Conservation (phyloP, 371 early-diverging fungal species). For the Syncephalastrum contaminatum region DNA sequence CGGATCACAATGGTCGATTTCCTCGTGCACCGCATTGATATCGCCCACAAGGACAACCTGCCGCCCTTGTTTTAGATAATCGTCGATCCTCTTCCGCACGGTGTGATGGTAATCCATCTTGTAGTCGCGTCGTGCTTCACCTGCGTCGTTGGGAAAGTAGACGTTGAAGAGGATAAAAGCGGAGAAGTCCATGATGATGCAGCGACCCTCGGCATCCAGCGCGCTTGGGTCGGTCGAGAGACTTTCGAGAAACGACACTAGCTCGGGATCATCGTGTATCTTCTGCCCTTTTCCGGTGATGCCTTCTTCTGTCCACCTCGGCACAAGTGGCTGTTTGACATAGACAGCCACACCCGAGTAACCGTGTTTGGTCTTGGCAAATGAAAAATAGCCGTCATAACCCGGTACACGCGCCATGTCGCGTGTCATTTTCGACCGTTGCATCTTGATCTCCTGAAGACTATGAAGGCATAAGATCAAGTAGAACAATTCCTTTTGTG, state of each 20-base stretch:
- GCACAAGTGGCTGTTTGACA: conserved; percentile 49
- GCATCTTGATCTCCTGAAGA: conserved; percentile 81
- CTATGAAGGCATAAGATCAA: conserved; percentile 14
- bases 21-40: conserved; percentile 74
- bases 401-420: conserved; percentile 71
- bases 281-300: conserved; percentile 48
- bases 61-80: conserved; percentile 51
- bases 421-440: conserved; percentile 53
- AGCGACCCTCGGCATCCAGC: conserved; percentile 79
- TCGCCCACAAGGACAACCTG: conserved; percentile 80
- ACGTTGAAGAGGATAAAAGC: conserved; percentile 80
- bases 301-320: conserved; percentile 64
- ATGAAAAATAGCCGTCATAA: conserved; percentile 75
- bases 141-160: conserved; percentile 75
- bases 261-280: neutral
- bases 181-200: conserved; percentile 76
- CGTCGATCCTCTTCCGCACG: conserved; percentile 52
- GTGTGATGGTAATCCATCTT: conserved; percentile 66
- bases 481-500: neutral
- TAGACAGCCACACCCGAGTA: conserved; percentile 82
- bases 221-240: conserved; percentile 38
- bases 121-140: conserved; percentile 58
- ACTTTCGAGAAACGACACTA: conserved; percentile 13
- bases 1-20: conserved; percentile 83
- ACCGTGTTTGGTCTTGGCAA: conserved; percentile 57